Percentiles rank a stretch among this genome's conserved stretches.
These are phyloP conservation scores for Citrullus colocynthis DNA, from an alignment of 306 rosid species.

Conservation along the genomic window DNA sequence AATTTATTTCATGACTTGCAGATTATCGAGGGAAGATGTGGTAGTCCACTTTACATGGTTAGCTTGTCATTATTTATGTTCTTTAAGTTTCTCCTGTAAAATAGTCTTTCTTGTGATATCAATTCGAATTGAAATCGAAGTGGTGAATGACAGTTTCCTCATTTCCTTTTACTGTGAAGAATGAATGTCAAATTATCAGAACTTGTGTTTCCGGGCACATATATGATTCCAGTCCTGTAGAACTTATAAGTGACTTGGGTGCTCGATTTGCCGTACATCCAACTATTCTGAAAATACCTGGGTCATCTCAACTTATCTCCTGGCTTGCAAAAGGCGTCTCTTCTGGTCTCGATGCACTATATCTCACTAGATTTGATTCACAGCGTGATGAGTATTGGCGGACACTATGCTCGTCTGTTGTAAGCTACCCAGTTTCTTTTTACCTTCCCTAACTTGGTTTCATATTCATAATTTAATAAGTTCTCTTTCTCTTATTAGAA, in stretches of 20 bases:
- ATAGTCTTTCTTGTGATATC: conserved; percentile 2
- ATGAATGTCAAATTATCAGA: conserved; percentile 50
- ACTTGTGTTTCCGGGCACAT: conserved; percentile 70
- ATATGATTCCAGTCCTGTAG: conserved; percentile 85
- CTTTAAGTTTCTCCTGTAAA: not conserved
- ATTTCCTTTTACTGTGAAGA: conserved; percentile 29
- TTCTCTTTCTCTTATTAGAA: conserved; percentile 31
- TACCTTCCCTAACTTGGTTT: not conserved
- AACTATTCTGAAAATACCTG: conserved; percentile 59
- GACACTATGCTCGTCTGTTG: conserved; percentile 74
- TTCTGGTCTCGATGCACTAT: conserved; percentile 82
- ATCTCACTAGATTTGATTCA: conserved; percentile 78
- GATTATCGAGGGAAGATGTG: conserved; percentile 73
- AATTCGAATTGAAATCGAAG: not conserved
- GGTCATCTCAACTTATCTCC: conserved; percentile 65
- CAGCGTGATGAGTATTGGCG: conserved; percentile 78
- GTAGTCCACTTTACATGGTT: conserved; percentile 51
- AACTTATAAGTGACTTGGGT: conserved; percentile 87
- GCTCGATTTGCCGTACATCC: conserved; percentile 66
- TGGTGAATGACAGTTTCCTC: not conserved
- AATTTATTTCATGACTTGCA: conserved; percentile 25
- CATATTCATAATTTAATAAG: not conserved
- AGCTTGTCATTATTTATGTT: not conserved
- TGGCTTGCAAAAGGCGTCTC: conserved; percentile 79
- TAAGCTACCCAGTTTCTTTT: conserved; percentile 27